Evolutionary conservation across 148 eudicot species (phyloP), one percentile per base, ranked within the genome.

Genomic region (Pouteria glomerata): DNA sequence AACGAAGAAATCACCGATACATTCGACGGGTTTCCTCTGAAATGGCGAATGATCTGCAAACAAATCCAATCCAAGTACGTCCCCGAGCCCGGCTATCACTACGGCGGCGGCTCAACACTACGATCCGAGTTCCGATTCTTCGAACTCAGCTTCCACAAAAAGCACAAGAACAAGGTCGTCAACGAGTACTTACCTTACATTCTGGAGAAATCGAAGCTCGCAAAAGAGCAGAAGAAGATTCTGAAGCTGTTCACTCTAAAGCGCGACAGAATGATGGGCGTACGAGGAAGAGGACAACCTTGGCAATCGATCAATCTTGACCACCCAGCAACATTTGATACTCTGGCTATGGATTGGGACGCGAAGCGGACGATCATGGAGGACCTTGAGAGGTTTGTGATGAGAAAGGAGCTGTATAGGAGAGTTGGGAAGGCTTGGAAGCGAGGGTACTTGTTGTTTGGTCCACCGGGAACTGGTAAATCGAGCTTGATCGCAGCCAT

Each of bases 371-470:
- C 21, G 21, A 53, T 73, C 14, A 68, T 73, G 58, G 73, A 29
- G 12, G 81, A 78, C 61, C 21, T 78, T 47, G 64, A 73, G 63
- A 73, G 61, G 68, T 78, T 78, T 48, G 77, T 61, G 61, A 73
- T 31, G 68, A 78, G 81, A 63, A 78, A 73, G 31, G 73, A 73
- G 15, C 68, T 71, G 3, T 78, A 78, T 26, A 41, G 71, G 19
- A 68, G 41, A 21, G 78, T 74, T 52, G 82, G 79, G n/a, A n/a
- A n/a, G n/a, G n/a, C n/a, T n/a, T n/a, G n/a, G n/a, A n/a, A n/a
- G n/a, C n/a, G n/a, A n/a, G 24, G 76, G 76, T 70, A 77, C 83
- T 4, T 80, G 83, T 72, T 77, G 72, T 76, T 57, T 77, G 0
- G n/a, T n/a, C n/a, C n/a, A n/a, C n/a, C n/a, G n/a, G n/a, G n/a